Conservation (phyloP, 768 basidiomycete genomes). For the Exidia glandulosa region DNA sequence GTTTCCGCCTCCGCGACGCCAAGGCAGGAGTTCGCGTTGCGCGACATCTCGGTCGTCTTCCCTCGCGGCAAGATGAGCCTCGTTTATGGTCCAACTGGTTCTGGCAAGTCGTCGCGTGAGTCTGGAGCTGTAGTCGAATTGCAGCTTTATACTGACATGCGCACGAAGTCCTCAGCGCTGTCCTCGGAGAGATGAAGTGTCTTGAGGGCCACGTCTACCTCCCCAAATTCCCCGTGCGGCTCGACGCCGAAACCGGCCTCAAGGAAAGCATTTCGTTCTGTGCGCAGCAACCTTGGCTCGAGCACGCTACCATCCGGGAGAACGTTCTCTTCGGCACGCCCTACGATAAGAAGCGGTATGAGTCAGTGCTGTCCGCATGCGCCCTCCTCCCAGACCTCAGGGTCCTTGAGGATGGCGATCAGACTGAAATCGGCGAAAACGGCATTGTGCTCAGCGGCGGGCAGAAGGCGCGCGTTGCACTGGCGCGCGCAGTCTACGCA, state of each 20-base stretch:
- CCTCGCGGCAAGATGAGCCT: conserved; percentile 46
- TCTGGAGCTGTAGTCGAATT: too few relatives aligned
- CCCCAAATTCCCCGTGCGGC: neutral
- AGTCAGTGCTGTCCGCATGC: conserved; percentile 63
- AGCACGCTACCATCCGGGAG: conserved; percentile 43
- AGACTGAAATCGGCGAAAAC: conserved; percentile 43
- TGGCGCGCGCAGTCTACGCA: conserved; percentile 73
- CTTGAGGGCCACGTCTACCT: neutral
- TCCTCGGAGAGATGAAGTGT: neutral
- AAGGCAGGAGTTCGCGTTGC: conserved; percentile 36
- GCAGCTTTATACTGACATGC: too few relatives aligned
- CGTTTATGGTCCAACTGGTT: conserved; percentile 54
- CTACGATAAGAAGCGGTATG: conserved; percentile 51
- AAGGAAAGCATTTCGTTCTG: neutral
- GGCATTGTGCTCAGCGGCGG: conserved; percentile 53
- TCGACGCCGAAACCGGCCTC: neutral
- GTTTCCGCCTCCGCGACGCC: too few relatives aligned
- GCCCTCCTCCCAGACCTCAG: conserved; percentile 57
- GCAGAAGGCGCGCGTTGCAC: conserved; percentile 59
- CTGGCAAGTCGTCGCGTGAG: conserved; percentile 34
- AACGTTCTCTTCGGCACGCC: conserved; percentile 53
- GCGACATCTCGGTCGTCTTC: conserved; percentile 46
- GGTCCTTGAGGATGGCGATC: conserved; percentile 65
- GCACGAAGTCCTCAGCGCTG: neutral
- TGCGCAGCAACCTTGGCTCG: neutral